Base-by-base conservation (phyloP, 1,139 yeast genomes). In the Geotrichum europaeum region DNA sequence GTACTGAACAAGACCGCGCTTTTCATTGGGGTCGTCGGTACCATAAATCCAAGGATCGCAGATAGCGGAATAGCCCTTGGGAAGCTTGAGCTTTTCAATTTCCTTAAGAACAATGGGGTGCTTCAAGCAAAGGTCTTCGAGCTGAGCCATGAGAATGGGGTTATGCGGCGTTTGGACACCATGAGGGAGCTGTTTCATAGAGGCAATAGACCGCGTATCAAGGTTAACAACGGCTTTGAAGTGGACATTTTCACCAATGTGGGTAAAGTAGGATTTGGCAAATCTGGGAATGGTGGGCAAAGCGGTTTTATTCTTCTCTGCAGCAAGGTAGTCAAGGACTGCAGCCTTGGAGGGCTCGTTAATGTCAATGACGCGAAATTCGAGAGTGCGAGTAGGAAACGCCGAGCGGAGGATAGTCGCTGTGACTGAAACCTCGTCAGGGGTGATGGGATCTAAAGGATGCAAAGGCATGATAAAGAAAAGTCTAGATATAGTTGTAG, bases 1-100 rank as follows among this genome's bases (percentile, higher is more conserved):
- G 70, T 84, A 84, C 75, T 87, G 94, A 63, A 84, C 75, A 75
- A 86, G 77, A 73, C 86, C 78, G n/a, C 66, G 56, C 45, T 64
- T 63, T 36, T 66, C 66, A 30, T 63, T 53, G 24, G 65, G 59
- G 36, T 66, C 78, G 72, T 86, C 91, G 47, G 89, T 85, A 68
- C 91, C 92, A 70, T 86, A 86, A 76, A 86, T 86, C 92, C 94
- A 86, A 57, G 92, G 89, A 72, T 86, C 69, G 30, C 62, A 55
- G 40, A 85, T 84, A 43, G 64, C 68, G 20, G 60, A 57, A 59
- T 64, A 66, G 20, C 63, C 68, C 56, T 69, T 65, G 89, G 90
- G 68, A 84, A 78, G 67, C 81, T 79, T 75, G 84, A 80, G 72
- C 83, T 85, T 65, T 30, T 64, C 63, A 58, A 79, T 69, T 55